Evolutionary conservation across 1,284 basidiomycete species (phyloP), one percentile per base, ranked within the genome.

Genomic region (Athelia psychrophila): DNA sequence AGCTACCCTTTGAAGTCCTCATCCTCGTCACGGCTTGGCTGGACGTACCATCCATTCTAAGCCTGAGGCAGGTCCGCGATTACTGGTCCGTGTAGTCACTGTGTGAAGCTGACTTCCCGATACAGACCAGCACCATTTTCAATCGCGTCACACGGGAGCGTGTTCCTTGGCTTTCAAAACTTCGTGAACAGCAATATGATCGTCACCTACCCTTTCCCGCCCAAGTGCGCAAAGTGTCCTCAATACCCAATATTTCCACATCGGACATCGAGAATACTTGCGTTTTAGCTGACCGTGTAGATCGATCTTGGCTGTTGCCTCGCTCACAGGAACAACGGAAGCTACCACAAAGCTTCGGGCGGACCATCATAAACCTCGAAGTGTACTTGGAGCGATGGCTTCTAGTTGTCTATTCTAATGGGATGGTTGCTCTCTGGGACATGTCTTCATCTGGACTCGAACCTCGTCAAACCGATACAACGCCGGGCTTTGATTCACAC

Each of bases 361-460:
- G 53, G 4, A 51, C 58, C 13, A 49, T 76, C 6, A 46, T 72
- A 20, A 65, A 62, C 18, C 52, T 78, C 30, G 59, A 71, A 46
- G 45, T 74, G 19, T 65, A 72, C 48, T 50, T 68, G n/a, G 75
- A 77, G 47, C 58, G 66, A 51, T 76, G 73, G 73, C 58, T 77
- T 20, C 54, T 77, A 27, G 64, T 67, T 10, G 58, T 72, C 2
- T 75, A 74, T 54, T 58, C 56, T 16, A 68, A 73, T 51, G 74
- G 75, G 6, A 50, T 60, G 3, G 54, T 72, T 2, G 62, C 68
- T 47, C 53, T 77, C 0, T 74, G 71, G 65, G 70, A 76, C 54
- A 52, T 67, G 1, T 36, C 48, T 46, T 36, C 33, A 13, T 49
- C 47, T 19, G 54, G 51, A 3, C 53, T 47, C 33, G 47, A 62